phyloP scores from a whole-genome alignment of 495 filamentous ascomycete genomes.

The Xylaria grammica region DNA sequence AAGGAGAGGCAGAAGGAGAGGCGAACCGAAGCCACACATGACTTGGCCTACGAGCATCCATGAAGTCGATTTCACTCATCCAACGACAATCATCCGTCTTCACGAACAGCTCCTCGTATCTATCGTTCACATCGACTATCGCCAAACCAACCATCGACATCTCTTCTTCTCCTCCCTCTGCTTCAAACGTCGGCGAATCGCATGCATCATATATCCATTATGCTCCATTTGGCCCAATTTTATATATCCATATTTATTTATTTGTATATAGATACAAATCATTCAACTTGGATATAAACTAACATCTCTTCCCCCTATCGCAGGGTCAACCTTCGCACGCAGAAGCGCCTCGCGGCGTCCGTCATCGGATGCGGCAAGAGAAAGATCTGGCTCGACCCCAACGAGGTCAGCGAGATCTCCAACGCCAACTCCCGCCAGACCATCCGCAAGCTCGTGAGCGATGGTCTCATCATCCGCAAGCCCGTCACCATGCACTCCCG shows the following conservation, averaged over 20 bases:
- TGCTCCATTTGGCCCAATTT: no score
- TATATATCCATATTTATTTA: neutral
- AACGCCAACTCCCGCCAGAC: conserved; percentile 99
- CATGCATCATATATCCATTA: no score
- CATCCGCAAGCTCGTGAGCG: conserved; percentile 98
- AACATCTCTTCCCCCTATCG: conserved; percentile 33
- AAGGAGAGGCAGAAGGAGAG: neutral
- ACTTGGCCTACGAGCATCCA: no score
- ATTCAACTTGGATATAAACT: conserved; percentile 39
- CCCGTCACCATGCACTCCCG: conserved; percentile 99
- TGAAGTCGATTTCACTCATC: no score
- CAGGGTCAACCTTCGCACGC: conserved; percentile 99
- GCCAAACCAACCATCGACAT: no score
- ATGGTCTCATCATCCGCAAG: conserved; percentile 99
- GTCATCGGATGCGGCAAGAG: conserved; percentile 98
- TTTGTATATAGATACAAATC: no score
- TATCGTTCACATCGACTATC: no score
- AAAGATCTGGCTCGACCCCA: conserved; percentile 99
- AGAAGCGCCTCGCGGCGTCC: conserved; percentile 99
- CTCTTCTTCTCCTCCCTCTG: no score
- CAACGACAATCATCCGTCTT: no score
- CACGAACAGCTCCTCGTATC: no score
- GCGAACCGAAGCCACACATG: no score
- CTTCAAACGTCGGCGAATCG: no score
- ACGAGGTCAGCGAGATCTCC: conserved; percentile 98